Base-by-base conservation (phyloP, 441 rosid genomes). In the Cnidoscolus chayamansa region DNA sequence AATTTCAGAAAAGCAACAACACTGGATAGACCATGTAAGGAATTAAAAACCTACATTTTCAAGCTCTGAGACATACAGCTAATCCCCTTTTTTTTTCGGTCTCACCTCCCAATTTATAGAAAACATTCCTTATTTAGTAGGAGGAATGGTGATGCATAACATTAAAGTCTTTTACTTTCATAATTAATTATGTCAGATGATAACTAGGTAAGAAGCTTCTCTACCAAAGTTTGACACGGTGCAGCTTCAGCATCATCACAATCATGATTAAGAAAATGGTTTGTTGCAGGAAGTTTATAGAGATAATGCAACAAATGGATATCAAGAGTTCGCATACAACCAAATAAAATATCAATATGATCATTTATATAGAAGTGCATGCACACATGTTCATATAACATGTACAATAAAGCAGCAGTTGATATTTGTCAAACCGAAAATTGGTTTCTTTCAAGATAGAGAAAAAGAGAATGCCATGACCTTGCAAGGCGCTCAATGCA, bases 401-500 rank as follows among this genome's bases (percentile, higher is more conserved):
- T 16, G 25, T 15, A 47, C 30, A 45, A 11, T 4, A 30, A 8
- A 70, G 12, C 15, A 45, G 15, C 13, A 13, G 19, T 32, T 4
- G 0, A 20, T 31, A 69, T 45, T 65, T n/a, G 9, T 4, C 12
- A 40, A 7, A 48, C 47, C 37, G 31, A 35, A 7, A n/a, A n/a
- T 45, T n/a, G 20, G 15, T 49, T 60, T 50, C 10, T 13, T 13
- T 19, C 5, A 20, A 62, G 19, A 43, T 63, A 16, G 48, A 62
- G 2, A 43, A 50, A 53, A 57, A 17, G 45, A 10, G 6, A 37
- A 65, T 43, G 13, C 0, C 30, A 73, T 81, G 71, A 90, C 98
- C 96, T 90, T 92, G 96, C 85, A 92, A 88, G 50, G 97, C 89
- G 72, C 90, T 90, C 83, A 93, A 76, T 57, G 98, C 95, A 70